Evolutionary conservation across 2,329 filamentous ascomycete genomes (phyloP), one percentile per base, ranked within the genome.

Genomic region (Talaromyces funiculosus): DNA sequence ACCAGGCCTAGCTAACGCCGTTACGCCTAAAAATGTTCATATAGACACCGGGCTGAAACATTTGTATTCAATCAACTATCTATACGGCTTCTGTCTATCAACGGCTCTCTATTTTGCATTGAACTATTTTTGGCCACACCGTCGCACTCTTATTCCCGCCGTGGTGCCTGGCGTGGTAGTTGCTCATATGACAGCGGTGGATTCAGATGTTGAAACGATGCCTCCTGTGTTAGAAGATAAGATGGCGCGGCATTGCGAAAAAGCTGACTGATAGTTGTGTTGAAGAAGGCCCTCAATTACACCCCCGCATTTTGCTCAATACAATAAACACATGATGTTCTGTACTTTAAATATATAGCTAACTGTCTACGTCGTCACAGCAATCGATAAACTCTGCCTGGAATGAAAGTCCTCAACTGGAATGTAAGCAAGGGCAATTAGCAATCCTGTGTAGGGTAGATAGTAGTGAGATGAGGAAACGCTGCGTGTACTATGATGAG

Each of bases 61-160:
- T 14, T 47, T 60, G 22, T 60, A 60, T 14, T 60, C 57, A 3
- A 60, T 60, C n/a, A 60, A 60, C 49, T 60, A 60, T 20, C 40
- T 60, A 40, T 60, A 60, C 29, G 57, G 57, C 16, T 60, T 60
- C 14, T 8, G 49, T 60, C 29, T 60, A 14, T 60, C 57, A 6
- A 18, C 49, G 29, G 24, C 57, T 9, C n/a, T 60, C 5, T 60
- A 60, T 47, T 60, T 60, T 54, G 38, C 38, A 5, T 54, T 60
- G 38, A 60, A 60, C 38, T 60, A 60, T 14, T 38, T 60, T 38
- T 54, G 47, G 57, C 57, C 57, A 8, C 37, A 60, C 54, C 57
- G 47, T 14, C 38, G 26, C 12, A 60, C 49, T 60, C 49, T 60
- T 5, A 60, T 60, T 60, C 57, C 57, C 6, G 57, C 57, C 9